Base-by-base conservation (phyloP, 805 yeast species). In the Zygoascus flipseniorum region DNA sequence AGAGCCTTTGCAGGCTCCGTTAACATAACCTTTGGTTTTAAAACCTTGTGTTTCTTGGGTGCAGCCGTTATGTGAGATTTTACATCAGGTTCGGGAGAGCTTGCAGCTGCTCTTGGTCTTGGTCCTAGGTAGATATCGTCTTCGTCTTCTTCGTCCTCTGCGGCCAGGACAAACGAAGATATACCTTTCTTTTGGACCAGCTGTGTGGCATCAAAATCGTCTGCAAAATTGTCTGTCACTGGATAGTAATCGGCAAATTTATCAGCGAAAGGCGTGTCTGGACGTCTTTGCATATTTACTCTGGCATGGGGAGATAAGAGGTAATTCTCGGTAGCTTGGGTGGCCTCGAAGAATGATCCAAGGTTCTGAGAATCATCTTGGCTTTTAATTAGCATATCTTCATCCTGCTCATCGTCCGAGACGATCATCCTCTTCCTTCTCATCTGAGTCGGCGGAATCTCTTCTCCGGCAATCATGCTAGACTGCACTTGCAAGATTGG, bases 381-480 rank as follows among this genome's bases (percentile, higher is more conserved):
- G 20, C 47, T 19, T 16, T 19, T 13, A n/a, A 31, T 16, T 20
- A 44, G 32, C 16, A 43, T 43, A 10, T 20, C 37, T 19, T 41
- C 50, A 20, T 47, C 56, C 18, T 55, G 56, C 18, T 55, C 56
- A 20, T 49, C 56, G 35, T 55, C 54, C 19, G 52, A 49, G 10
- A 20, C 50, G 37, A 32, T 31, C 44, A 41, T 39, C 13, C 32
- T 31, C 31, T 31, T 5, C 8, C 51, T 26, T 13, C 32, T 20
- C 6, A 13, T 32, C 26, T 14, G 46, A 13, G 43, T 37, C n/a
- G 18, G 5, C 5, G 14, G 19, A 4, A 16, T 5, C 20, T 26
- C 52, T 4, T 18, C 19, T 43, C 31, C 39, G 28, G 43, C 14
- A 16, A 41, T 18, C 31, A 43, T 41, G 23, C 52, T 50, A 2